Conservation (phyloP, 2,329 filamentous ascomycete genomes). For the Talaromyces sp. region DNA sequence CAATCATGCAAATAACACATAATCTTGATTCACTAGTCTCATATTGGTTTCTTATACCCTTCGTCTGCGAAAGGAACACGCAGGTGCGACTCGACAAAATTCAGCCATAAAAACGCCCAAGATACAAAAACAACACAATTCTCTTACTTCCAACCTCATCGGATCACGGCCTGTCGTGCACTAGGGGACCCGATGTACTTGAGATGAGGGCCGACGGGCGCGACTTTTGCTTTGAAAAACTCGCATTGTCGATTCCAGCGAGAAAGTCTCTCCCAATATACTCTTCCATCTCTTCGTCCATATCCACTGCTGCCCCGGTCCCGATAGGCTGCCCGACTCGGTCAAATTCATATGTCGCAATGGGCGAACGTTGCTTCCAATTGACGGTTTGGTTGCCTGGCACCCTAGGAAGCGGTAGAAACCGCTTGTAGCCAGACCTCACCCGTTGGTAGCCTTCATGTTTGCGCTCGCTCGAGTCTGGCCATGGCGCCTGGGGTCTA, state of each 20-base stretch:
- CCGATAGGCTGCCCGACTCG: slow-evolving; percentile 14
- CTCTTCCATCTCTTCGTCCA: slow-evolving; percentile 12
- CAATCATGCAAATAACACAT: slow-evolving; percentile 15
- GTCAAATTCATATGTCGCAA: slow-evolving; percentile 20
- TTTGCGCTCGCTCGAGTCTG: slow-evolving; percentile 24
- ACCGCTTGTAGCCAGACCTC: slow-evolving; percentile 24
- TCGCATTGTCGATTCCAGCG: slow-evolving; percentile 13
- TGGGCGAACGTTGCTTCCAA: slow-evolving; percentile 24
- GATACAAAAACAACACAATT: neutral
- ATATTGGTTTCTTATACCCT: neutral
- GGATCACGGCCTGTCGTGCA: neutral
- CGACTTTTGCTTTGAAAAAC: neutral
- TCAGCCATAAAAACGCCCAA: neutral
- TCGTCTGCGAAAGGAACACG: neutral
- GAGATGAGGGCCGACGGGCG: neutral
- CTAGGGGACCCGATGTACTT: neutral
- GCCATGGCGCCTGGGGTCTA: slow-evolving; percentile 23
- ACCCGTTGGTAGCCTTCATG: slow-evolving; percentile 26
- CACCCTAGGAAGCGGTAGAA: slow-evolving; percentile 25
- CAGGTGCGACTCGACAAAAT: neutral
- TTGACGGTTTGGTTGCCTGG: slow-evolving; percentile 26
- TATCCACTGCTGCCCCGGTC: slow-evolving; percentile 7
- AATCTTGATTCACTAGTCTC: neutral
- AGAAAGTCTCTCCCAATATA: slow-evolving; percentile 14
- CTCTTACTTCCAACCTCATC: neutral